A percentile compares a stretch with the other conserved stretches of the same genome.
Evolutionary conservation across 2,329 filamentous ascomycete species (phyloP).

Genomic region (Orbilia oligospora): DNA sequence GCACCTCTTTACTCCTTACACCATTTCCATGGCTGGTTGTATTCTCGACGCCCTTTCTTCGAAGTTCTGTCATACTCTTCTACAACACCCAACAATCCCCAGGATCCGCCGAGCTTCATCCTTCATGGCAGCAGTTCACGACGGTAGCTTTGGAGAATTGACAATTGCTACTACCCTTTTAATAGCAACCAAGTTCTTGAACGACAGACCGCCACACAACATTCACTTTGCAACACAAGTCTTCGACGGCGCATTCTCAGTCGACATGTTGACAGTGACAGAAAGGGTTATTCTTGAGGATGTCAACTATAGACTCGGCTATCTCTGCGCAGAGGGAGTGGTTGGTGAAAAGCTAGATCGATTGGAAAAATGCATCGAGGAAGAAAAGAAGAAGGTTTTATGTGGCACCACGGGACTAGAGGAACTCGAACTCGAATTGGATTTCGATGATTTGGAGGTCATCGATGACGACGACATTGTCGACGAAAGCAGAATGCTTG

Average conservation of each 20-base stretch:
- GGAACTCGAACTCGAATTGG: slow-evolving; percentile 50
- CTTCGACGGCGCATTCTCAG: slow-evolving; percentile 48
- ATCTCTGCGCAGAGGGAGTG: slow-evolving; percentile 51
- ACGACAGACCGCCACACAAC: slow-evolving; percentile 57
- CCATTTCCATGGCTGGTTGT: slow-evolving; percentile 55
- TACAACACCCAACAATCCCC: slow-evolving; percentile 51
- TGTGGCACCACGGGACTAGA: slow-evolving; percentile 31
- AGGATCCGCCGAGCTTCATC: slow-evolving; percentile 35
- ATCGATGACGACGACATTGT: slow-evolving; percentile 48
- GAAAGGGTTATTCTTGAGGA: slow-evolving; percentile 46
- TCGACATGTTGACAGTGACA: slow-evolving; percentile 49
- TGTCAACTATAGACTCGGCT: slow-evolving; percentile 55
- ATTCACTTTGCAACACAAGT: slow-evolving; percentile 56
- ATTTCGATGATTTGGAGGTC: slow-evolving; percentile 34
- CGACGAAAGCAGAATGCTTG: slow-evolving; percentile 50
- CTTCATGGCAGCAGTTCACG: not conserved
- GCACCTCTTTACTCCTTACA: slow-evolving; percentile 56
- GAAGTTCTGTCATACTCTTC: slow-evolving; percentile 56
- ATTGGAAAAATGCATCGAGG: slow-evolving; percentile 39
- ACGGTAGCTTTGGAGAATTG: slow-evolving; percentile 50
- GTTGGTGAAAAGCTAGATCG: slow-evolving; percentile 50
- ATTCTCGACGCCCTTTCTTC: slow-evolving; percentile 59
- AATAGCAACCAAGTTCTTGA: slow-evolving; percentile 55
- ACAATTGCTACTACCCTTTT: slow-evolving; percentile 48
- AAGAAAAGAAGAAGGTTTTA: slow-evolving; percentile 32